A percentile compares a stretch with the other conserved stretches of the same genome.
phyloP scores from a whole-genome alignment of 441 rosid genomes.

The Melastoma candidum region DNA sequence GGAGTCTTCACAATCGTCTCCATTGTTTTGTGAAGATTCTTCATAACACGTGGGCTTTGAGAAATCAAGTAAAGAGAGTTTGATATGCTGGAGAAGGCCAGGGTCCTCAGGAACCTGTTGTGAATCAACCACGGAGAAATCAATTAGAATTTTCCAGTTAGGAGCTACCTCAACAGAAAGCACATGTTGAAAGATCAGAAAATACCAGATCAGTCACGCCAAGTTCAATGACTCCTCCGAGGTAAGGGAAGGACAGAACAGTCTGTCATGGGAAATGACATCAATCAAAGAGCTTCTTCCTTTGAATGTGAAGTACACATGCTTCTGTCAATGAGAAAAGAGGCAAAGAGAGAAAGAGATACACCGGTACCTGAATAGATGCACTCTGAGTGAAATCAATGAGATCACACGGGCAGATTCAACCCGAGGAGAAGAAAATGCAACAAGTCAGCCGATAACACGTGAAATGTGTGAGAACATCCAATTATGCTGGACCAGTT shows the following conservation, averaged over 20 bases:
- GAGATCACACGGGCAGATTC: background rate
- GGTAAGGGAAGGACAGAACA: constrained; percentile 72
- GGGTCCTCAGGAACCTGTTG: constrained; percentile 61
- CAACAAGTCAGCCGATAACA: too few relatives aligned
- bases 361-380: constrained; percentile 61
- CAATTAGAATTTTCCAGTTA: too few relatives aligned
- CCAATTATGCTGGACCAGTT: too few relatives aligned
- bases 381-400: constrained; percentile 45
- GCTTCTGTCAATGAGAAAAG: too few relatives aligned
- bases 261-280: constrained; percentile 39
- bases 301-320: too few relatives aligned
- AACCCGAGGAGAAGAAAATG: constrained; percentile 10
- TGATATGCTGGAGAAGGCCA: constrained; percentile 60
- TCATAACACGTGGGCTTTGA: constrained; percentile 49
- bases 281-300: too few relatives aligned
- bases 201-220: constrained; percentile 77
- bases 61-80: constrained; percentile 55
- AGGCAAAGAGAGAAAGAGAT: background rate
- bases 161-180: too few relatives aligned
- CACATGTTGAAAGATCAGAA: background rate
- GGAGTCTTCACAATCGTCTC: constrained; percentile 37
- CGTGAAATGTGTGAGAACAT: too few relatives aligned
- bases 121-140: constrained; percentile 9
- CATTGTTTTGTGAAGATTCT: constrained; percentile 23
- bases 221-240: constrained; percentile 70